Evolutionary conservation across 2,329 filamentous ascomycete genomes (phyloP).

Genomic region (Botryotinia globosa): DNA sequence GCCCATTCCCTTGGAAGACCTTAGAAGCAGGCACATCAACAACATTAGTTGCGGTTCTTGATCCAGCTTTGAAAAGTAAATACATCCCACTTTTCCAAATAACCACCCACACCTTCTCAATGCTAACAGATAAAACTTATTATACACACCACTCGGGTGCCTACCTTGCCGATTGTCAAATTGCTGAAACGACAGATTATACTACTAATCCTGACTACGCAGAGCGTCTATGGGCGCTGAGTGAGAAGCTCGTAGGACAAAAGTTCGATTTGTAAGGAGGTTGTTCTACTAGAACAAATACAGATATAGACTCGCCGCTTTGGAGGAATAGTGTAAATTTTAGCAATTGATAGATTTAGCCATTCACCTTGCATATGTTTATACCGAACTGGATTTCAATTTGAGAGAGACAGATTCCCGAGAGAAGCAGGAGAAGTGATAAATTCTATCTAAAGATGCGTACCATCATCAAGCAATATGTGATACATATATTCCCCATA

Average conservation of each 20-base stretch:
- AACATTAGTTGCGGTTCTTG: constrained; percentile 14
- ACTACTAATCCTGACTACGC: constrained; percentile 8
- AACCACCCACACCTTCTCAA: background rate
- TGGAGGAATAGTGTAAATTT: background rate
- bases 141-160: constrained; percentile 11
- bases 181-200: background rate
- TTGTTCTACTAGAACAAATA: background rate
- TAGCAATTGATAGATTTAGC: background rate
- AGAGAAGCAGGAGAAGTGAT: no score
- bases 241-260: constrained; percentile 25
- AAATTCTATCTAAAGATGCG: background rate
- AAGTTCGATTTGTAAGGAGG: constrained; percentile 16
- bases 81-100: background rate
- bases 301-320: background rate
- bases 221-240: constrained; percentile 23
- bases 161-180: constrained; percentile 22
- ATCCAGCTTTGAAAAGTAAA: constrained; percentile 16
- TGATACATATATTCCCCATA: background rate
- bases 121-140: background rate
- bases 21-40: constrained; percentile 9
- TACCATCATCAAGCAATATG: background rate
- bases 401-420: background rate
- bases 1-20: background rate
- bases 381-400: background rate
- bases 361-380: background rate